These are phyloP conservation scores for Phytophthora brassicae DNA, from an alignment of 352 stramenopile genomes.

Conservation along the genomic window DNA sequence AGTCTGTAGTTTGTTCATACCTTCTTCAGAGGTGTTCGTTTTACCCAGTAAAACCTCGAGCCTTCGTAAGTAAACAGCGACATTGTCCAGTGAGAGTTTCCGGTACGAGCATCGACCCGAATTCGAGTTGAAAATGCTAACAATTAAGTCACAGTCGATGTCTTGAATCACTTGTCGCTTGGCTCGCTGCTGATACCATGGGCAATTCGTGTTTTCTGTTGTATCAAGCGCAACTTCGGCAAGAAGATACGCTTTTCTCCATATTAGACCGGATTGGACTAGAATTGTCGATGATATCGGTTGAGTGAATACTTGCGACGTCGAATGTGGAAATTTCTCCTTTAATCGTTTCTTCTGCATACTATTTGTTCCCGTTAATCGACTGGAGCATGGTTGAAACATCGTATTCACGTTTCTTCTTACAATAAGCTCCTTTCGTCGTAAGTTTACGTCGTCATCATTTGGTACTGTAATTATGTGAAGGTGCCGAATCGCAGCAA, in stretches of 20 bases:
- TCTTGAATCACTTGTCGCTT: slow-evolving; percentile 21
- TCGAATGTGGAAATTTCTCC: slow-evolving; percentile 19
- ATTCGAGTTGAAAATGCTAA: slow-evolving; percentile 49
- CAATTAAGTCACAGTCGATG: slow-evolving; percentile 24
- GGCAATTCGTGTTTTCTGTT: neutral
- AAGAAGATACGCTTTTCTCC: slow-evolving; percentile 54
- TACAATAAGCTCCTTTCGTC: slow-evolving; percentile 39
- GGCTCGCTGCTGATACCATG: slow-evolving; percentile 6
- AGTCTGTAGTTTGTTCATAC: slow-evolving; percentile 15
- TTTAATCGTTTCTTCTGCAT: slow-evolving; percentile 30
- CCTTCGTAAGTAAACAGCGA: slow-evolving; percentile 7
- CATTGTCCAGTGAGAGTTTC: slow-evolving; percentile 25
- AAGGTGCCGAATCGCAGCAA: slow-evolving; percentile 38
- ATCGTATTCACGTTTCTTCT: slow-evolving; percentile 40
- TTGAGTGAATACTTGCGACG: slow-evolving; percentile 15
- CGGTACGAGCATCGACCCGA: slow-evolving; percentile 31
- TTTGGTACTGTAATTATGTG: slow-evolving; percentile 44
- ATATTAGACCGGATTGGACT: slow-evolving; percentile 58
- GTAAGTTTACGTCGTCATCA: slow-evolving; percentile 3
- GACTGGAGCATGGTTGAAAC: slow-evolving; percentile 22
- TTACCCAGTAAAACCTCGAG: slow-evolving; percentile 1
- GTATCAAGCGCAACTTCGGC: slow-evolving; percentile 35
- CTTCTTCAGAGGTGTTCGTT: neutral
- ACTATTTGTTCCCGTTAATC: slow-evolving; percentile 1
- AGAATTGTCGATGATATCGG: slow-evolving; percentile 20